Conservation (phyloP, 768 basidiomycete species). For the Russula vinacea region DNA sequence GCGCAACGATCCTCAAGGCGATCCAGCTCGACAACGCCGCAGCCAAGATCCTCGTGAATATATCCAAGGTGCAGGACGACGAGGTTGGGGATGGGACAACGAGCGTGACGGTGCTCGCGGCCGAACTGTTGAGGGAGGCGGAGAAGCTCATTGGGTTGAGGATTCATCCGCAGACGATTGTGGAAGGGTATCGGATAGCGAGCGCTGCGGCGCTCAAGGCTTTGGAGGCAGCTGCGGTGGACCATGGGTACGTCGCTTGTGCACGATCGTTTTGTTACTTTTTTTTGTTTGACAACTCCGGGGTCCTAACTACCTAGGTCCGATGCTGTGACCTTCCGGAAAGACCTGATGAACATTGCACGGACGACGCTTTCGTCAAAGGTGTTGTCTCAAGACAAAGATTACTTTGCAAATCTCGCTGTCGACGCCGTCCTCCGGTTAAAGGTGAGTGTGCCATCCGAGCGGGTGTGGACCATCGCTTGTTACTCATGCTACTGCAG, state of each 20-base stretch:
- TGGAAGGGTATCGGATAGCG: slow-evolving; percentile 95
- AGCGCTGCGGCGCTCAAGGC: slow-evolving; percentile 80
- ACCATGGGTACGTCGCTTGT: slow-evolving; percentile 66
- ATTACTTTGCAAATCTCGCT: slow-evolving; percentile 96
- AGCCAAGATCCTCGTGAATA: slow-evolving; percentile 98
- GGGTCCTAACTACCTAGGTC: slow-evolving; percentile 42
- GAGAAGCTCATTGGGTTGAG: slow-evolving; percentile 89
- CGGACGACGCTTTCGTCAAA: slow-evolving; percentile 94
- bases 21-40: slow-evolving; percentile 98
- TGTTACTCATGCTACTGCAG: slow-evolving; percentile 38
- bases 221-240: slow-evolving; percentile 74
- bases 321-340: slow-evolving; percentile 71
- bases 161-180: slow-evolving; percentile 97
- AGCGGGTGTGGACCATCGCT: background rate
- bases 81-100: slow-evolving; percentile 98
- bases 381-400: slow-evolving; percentile 94
- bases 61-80: slow-evolving; percentile 99
- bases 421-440: slow-evolving; percentile 93
- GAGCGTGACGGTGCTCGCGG: slow-evolving; percentile 84
- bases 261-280: background rate
- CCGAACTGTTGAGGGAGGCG: slow-evolving; percentile 90
- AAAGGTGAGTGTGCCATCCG: slow-evolving; percentile 49
- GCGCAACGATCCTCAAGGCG: slow-evolving; percentile 95
- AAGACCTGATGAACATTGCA: slow-evolving; percentile 95
- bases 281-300: background rate